Conservation (phyloP, 176 grass and related monocot species). For the Phragmites australis region DNA sequence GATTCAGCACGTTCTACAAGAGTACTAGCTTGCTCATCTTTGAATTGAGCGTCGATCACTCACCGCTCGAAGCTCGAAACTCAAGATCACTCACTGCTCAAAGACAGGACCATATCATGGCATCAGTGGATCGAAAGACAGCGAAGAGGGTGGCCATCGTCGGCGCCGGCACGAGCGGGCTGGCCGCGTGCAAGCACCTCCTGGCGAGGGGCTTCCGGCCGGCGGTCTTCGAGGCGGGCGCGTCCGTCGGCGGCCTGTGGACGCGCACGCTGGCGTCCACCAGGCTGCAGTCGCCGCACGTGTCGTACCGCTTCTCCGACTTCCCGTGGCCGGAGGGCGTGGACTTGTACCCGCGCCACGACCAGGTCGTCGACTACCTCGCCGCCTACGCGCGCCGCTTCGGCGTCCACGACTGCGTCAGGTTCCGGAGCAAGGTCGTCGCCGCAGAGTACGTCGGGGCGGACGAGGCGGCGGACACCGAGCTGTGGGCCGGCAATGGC, state of each 20-base stretch:
- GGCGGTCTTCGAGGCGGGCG: conserved; percentile 59
- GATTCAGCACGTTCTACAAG: no score
- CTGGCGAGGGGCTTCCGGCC: conserved; percentile 60
- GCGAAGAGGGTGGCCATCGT: conserved; percentile 64
- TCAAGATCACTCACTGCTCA: no score
- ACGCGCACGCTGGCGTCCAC: conserved; percentile 59
- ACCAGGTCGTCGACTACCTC: conserved; percentile 63
- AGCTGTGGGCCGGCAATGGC: conserved; percentile 65
- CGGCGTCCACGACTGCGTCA: conserved; percentile 49
- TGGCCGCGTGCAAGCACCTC: conserved; percentile 80
- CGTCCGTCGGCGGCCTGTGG: conserved; percentile 63
- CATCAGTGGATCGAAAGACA: no score
- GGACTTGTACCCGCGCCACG: conserved; percentile 47
- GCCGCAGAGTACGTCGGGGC: conserved; percentile 45
- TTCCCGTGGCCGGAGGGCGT: conserved; percentile 68
- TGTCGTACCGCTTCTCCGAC: conserved; percentile 57
- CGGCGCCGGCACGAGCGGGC: conserved; percentile 75
- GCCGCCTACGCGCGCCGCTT: conserved; percentile 73
- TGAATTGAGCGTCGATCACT: no score
- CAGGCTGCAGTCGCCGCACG: conserved; percentile 51
- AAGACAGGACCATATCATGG: no score
- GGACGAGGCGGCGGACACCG: not conserved
- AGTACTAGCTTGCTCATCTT: no score
- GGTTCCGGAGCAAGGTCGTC: conserved; percentile 46
- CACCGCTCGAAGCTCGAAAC: no score